Evolutionary conservation across 805 yeast species (phyloP).

Genomic region (Candida golubevii): DNA sequence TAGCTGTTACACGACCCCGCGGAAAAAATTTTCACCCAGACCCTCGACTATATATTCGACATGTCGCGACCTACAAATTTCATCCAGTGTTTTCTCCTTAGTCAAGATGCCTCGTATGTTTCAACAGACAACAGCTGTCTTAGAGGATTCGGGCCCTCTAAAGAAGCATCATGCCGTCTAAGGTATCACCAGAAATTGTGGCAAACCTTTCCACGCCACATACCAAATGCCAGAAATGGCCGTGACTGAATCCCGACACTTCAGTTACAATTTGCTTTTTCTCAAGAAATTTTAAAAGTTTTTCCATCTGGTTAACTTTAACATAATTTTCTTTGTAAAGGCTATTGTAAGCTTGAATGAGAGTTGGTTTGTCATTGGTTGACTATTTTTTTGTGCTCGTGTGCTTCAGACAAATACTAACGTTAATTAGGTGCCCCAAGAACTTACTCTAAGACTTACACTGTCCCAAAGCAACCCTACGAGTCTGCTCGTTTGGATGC

Average conservation of each 20-base stretch:
- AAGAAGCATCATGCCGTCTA: not conserved
- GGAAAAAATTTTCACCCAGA: slow-evolving; percentile 9
- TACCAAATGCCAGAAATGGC: slow-evolving; percentile 11
- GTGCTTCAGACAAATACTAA: not conserved
- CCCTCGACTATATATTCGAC: no score
- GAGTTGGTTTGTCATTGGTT: not conserved
- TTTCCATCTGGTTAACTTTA: no score
- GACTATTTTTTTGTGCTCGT: no score
- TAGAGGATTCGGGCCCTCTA: slow-evolving; percentile 74
- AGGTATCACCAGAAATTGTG: no score
- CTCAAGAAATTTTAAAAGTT: not conserved
- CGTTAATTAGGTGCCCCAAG: slow-evolving; percentile 83
- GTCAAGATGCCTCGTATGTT: slow-evolving; percentile 64
- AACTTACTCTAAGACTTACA: slow-evolving; percentile 98
- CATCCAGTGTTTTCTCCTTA: slow-evolving; percentile 12
- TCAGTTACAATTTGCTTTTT: slow-evolving; percentile 48
- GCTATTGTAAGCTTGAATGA: not conserved
- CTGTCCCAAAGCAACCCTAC: slow-evolving; percentile 99
- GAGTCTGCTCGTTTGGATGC: slow-evolving; percentile 99
- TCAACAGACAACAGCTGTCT: slow-evolving; percentile 12
- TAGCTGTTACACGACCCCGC: slow-evolving; percentile 5
- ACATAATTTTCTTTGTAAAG: no score
- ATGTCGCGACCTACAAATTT: not conserved
- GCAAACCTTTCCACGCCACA: no score
- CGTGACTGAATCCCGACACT: slow-evolving; percentile 88